Evolutionary conservation across 169 alveolate genomes (phyloP).

Genomic region (Ophryocystis elektroscirrha): DNA sequence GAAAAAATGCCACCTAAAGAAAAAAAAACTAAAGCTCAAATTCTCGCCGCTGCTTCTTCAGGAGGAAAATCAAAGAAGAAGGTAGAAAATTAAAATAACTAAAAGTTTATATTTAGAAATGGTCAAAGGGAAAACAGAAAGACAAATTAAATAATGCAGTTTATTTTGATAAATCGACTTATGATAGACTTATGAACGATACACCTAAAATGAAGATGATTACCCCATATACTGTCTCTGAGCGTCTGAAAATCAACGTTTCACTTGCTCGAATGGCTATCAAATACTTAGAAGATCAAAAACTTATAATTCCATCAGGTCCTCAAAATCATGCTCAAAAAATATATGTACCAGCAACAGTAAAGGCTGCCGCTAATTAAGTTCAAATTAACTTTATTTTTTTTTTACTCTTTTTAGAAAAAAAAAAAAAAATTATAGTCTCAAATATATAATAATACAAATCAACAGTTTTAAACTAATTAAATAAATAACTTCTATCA

Average conservation of each 20-base stretch:
- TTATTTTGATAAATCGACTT: conserved; percentile 64
- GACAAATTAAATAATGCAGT: conserved; percentile 84
- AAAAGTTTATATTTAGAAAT: too few relatives aligned
- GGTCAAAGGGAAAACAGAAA: too few relatives aligned
- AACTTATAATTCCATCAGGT: conserved; percentile 17
- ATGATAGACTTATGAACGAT: conserved; percentile 59
- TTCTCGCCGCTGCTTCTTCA: background rate
- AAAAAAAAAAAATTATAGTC: too few relatives aligned
- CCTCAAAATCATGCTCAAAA: conserved; percentile 21
- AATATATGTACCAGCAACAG: conserved; percentile 17
- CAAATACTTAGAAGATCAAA: conserved; percentile 12
- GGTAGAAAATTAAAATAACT: background rate
- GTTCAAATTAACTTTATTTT: too few relatives aligned
- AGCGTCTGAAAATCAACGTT: conserved; percentile 51
- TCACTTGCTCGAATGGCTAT: conserved; percentile 14
- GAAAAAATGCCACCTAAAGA: background rate
- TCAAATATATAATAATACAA: too few relatives aligned
- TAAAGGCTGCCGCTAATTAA: background rate
- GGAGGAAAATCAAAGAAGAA: background rate
- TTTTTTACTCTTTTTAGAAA: too few relatives aligned
- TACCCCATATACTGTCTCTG: conserved; percentile 66
- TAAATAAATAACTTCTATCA: too few relatives aligned
- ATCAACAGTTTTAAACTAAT: too few relatives aligned
- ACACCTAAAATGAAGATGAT: conserved; percentile 65
- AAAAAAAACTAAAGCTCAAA: background rate